phyloP scores from a whole-genome alignment of 805 yeast genomes.

The Yamadazyma akitaensis region DNA sequence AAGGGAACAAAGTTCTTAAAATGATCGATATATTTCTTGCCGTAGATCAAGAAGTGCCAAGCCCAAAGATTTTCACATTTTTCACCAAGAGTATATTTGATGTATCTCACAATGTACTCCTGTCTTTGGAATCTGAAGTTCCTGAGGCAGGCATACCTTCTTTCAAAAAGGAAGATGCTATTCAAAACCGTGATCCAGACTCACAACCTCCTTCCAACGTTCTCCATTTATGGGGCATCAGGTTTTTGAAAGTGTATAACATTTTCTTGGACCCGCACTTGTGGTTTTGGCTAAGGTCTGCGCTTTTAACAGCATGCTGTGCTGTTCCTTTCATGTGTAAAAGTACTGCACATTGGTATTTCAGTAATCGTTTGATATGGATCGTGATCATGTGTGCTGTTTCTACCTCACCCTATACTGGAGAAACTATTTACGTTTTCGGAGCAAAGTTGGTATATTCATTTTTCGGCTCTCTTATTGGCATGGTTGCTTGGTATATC shows the following conservation, averaged over 20 bases:
- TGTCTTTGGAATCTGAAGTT: slow-evolving; percentile 8
- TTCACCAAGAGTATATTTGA: slow-evolving; percentile 13
- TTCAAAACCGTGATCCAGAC: slow-evolving; percentile 27
- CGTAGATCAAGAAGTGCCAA: slow-evolving; percentile 10
- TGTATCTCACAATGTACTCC: slow-evolving; percentile 5
- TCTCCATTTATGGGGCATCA: slow-evolving; percentile 20
- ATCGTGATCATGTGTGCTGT: slow-evolving; percentile 30
- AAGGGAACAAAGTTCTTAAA: slow-evolving; percentile 1
- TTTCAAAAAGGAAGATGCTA: slow-evolving; percentile 7
- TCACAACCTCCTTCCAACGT: slow-evolving; percentile 21
- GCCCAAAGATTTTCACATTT: slow-evolving; percentile 9
- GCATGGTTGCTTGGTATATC: slow-evolving; percentile 34
- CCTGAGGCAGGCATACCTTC: slow-evolving; percentile 8
- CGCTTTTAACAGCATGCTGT: slow-evolving; percentile 19
- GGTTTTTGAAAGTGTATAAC: slow-evolving; percentile 17
- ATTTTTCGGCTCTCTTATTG: slow-evolving; percentile 27
- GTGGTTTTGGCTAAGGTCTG: slow-evolving; percentile 31
- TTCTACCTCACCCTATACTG: slow-evolving; percentile 28
- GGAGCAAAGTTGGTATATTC: slow-evolving; percentile 23
- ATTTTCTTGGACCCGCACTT: slow-evolving; percentile 17
- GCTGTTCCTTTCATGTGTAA: slow-evolving; percentile 26
- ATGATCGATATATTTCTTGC: slow-evolving; percentile 8
- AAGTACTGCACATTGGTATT: slow-evolving; percentile 29
- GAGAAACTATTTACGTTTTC: slow-evolving; percentile 26
- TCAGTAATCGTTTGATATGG: slow-evolving; percentile 25